Evolutionary conservation across 2,329 filamentous ascomycete genomes (phyloP), one percentile per base, ranked within the genome.

Genomic region (Sclerotinia nivalis): DNA sequence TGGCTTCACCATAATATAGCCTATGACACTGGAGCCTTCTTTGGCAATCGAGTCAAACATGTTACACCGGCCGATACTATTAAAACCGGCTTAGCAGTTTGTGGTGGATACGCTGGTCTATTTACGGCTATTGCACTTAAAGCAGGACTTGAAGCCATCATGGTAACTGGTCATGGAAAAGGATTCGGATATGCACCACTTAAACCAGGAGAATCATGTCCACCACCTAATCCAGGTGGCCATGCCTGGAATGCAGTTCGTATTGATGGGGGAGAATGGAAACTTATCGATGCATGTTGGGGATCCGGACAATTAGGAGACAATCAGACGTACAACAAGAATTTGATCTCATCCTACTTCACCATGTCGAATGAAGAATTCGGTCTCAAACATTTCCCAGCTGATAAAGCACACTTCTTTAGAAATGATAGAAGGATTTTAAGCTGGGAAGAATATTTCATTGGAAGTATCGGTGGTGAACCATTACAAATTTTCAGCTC

Each of bases 181-280:
- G 96, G 96, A 0, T 95, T 86, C 74, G 92, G 93, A 1, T 90
- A 93, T 80, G 79, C 78, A 0, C 80, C 88, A 0, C 81, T 93
- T 10, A 82, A 84, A 52, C 85, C 88, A 0, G 91, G 91, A 4
- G 84, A 91, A 66, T 82, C 86, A 0, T 79, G 91, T 0, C 94
- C 94, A 2, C 85, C 88, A 0, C 86, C 85, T 28, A 82, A 89
- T 66, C 81, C 86, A 0, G 84, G 81, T 7, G 87, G 87, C 1
- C 95, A 98, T 80, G 95, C 96, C 0, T 97, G 96, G 96, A 97
- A 97, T 77, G 94, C 92, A 0, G 93, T 97, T 9, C 86, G 88
- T 66, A 93, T 98, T 70, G 95, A 98, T 75, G 87, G 89, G 37
- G 93, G 92, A 2, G 87, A 89, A 73, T 98, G 95, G 95, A 97